Base-by-base conservation (phyloP, 768 basidiomycete genomes). In the Amylocystis lapponica region DNA sequence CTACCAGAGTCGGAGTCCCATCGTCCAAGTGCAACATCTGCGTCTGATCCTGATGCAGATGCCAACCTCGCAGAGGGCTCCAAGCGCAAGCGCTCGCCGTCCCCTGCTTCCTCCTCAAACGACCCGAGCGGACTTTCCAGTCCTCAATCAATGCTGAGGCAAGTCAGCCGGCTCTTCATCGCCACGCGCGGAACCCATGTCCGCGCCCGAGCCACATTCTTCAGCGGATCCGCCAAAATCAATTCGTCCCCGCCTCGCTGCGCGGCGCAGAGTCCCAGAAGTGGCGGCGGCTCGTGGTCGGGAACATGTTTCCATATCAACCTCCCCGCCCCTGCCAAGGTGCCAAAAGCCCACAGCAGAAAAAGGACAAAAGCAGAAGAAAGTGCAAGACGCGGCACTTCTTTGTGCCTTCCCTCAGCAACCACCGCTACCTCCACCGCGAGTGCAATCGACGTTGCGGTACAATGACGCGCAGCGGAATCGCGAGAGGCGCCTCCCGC, bases 221-320 rank as follows among this genome's bases (percentile, higher is more conserved):
- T n/a, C n/a, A n/a, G n/a, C n/a, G n/a, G n/a, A n/a, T n/a, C n/a
- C n/a, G n/a, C n/a, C n/a, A n/a, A n/a, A n/a, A n/a, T n/a, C n/a
- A n/a, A n/a, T n/a, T n/a, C n/a, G n/a, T n/a, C n/a, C n/a, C n/a
- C n/a, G n/a, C n/a, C 5, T 41, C 46, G 6, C 56, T 83, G 19
- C 53, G 42, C 11, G 75, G 69, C 1, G 63, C 66, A 14, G 55
- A 66, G 11, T 78, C 79, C 1, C 68, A 81, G 31, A 71, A 72
- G 39, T 86, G 79, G 75, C 69, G 79, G 29, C 62, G 58, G 17
- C 54, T 73, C 13, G 59, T 81, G 43, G 54, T 86, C 36, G 58
- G 69, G 20, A 59, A 63, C n/a, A 86, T 86, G 80, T 86, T 87
- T 38, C 48, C 36, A 44, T 60, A 50, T 46, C 47, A 48, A 23